Evolutionary conservation across 2,329 filamentous ascomycete species (phyloP), one percentile per base, ranked within the genome.

Genomic region (Botrytis sinoallii): DNA sequence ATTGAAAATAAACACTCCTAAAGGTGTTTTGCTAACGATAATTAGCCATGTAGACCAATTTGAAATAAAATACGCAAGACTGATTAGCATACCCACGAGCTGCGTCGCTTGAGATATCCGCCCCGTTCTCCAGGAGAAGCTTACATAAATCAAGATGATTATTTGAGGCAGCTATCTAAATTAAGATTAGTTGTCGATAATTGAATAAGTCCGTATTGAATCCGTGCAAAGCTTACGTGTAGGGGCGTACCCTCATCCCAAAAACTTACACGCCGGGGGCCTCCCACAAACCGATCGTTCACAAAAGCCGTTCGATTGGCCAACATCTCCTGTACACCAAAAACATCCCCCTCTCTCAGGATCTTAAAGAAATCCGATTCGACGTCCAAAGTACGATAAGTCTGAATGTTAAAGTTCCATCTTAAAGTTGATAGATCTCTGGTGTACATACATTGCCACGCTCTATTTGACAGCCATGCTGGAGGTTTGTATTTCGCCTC

Each of bases 401-500:
- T 59, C 16, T 71, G 38, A 1, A 76, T 61, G 3, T 48, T 55
- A 2, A 73, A 35, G 14, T 57, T 67, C 71, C 68, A 75, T 25
- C 48, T 69, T 14, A 73, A 65, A 5, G 46, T n/a, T 35, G 59
- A 70, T 29, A 40, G 46, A 38, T 66, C 29, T 4, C 61, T 55
- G 35, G 1, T 67, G 22, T 35, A 46, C 72, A n/a, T 55, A 40
- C 14, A 52, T 29, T 70, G 68, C 63, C 71, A 76, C 6, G 60
- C 69, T 22, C 44, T 64, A 14, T 60, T 46, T 14, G 66, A 74
- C 20, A 73, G 14, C 71, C 65, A 75, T 18, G 25, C 20, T 9
- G 74, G 76, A 7, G 71, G 46, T 29, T 59, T 48, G 25, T 75
- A 77, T 40, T 16, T 71, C 10, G 70, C 52, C 20, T 55, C 35